Base-by-base conservation (phyloP, 352 stramenopile species). In the Pythium phragmiticola region DNA sequence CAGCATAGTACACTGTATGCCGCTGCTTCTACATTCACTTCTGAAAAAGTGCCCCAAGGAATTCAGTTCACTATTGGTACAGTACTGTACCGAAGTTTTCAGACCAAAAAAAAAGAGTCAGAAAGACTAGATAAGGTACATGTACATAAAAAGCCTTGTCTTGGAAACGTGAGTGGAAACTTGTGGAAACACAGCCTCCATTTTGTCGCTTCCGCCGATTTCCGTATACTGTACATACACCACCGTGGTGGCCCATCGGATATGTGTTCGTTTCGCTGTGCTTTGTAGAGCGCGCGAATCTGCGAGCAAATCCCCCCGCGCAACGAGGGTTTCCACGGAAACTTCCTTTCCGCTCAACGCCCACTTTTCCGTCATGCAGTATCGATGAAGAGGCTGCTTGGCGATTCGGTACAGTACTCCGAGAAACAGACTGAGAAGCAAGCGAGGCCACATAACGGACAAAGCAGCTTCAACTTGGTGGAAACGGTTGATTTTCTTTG, bases 31-130 rank as follows among this genome's bases (percentile, higher is more conserved):
- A 50, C 57, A 53, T 41, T 50, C 49, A 30, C 33, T 19, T 46
- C 41, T 30, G 7, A 42, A 49, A 64, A 64, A 60, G 53, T 50
- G 53, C 52, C 53, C 37, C 53, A 21, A 63, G 43, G 33, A 59
- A 64, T 64, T 64, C 57, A 60, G 59, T 54, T 60, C 59, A 19
- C 39, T 21, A 21, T 21, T 21, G 21, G 21, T 26, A 43, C 16
- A 12, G 60, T 37, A 37, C 33, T 37, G 33, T 37, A 37, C 21
- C 33, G 37, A 28, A 60, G 43, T 42, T 58, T 66, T 57, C 51
- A 58, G 49, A 41, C 42, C 30, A 52, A 50, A 19, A 36, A 36
- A 52, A 61, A 52, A 50, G 26, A 42, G 55, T 37, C 55, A 61
- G 55, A 61, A 39, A 53, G 55, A 28, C 7, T 30, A 51, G 55